These are phyloP conservation scores for Xylariaceae sp. DNA, from an alignment of 2,329 filamentous ascomycete genomes.

Conservation along the genomic window DNA sequence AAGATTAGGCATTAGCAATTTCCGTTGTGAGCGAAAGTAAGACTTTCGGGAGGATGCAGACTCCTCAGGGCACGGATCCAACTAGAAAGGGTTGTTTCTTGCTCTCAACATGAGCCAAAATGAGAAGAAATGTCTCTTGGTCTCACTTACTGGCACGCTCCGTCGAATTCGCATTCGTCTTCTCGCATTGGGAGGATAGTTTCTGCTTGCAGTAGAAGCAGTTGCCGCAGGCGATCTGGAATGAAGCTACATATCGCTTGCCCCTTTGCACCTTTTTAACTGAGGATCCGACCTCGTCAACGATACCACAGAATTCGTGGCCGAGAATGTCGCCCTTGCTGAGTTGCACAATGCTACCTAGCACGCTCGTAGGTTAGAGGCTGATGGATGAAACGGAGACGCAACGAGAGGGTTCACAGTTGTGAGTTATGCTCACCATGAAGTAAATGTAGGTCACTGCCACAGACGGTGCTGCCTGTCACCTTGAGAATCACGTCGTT, in stretches of 20 bases:
- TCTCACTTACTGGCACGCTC: slow-evolving; percentile 59
- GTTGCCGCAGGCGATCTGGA: slow-evolving; percentile 78
- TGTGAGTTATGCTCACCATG: slow-evolving; percentile 49
- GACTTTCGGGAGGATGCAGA: too few relatives aligned
- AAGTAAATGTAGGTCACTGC: slow-evolving; percentile 64
- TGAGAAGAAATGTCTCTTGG: too few relatives aligned
- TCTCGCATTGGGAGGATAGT: slow-evolving; percentile 79
- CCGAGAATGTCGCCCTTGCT: slow-evolving; percentile 72
- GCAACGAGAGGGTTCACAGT: too few relatives aligned
- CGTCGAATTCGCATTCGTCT: slow-evolving; percentile 76
- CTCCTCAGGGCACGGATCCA: too few relatives aligned
- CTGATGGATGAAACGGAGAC: too few relatives aligned
- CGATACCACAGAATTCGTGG: slow-evolving; percentile 65
- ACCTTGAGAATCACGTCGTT: slow-evolving; percentile 82
- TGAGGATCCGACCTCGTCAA: slow-evolving; percentile 60
- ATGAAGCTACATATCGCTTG: slow-evolving; percentile 80
- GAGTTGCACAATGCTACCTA: slow-evolving; percentile 61
- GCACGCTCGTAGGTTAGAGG: neutral
- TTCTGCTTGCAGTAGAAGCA: slow-evolving; percentile 84
- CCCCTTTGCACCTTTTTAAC: slow-evolving; percentile 63
- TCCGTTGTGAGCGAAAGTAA: neutral
- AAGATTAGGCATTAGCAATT: neutral
- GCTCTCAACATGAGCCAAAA: too few relatives aligned
- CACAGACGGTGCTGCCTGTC: slow-evolving; percentile 67
- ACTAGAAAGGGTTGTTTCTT: too few relatives aligned